Evolutionary conservation across 768 basidiomycete genomes (phyloP).

Genomic region (Lactarius deliciosus): DNA sequence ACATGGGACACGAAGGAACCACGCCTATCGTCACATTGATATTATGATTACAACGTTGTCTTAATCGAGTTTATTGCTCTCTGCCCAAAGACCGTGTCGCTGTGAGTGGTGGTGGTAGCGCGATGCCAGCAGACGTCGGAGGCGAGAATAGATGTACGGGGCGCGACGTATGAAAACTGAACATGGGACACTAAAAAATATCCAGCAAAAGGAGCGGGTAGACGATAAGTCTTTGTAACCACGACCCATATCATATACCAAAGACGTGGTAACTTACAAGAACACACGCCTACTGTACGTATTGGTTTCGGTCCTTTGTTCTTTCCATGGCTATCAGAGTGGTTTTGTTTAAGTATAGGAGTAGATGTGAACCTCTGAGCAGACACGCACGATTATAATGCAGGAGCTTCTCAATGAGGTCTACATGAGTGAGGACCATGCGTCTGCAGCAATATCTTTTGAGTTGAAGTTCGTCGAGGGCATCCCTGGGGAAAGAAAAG

Average conservation of each 20-base stretch:
- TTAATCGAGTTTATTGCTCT: conserved; percentile 3
- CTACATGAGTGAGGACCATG: conserved; percentile 97
- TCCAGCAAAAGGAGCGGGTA: not conserved
- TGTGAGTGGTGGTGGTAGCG: not conserved
- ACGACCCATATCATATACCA: not conserved
- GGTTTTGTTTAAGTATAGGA: not conserved
- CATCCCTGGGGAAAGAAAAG: conserved; percentile 55
- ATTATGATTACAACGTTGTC: not conserved
- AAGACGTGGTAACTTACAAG: conserved; percentile 4
- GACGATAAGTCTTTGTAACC: not conserved
- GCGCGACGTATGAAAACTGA: not conserved
- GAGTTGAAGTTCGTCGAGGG: conserved; percentile 83
- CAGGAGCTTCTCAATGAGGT: conserved; percentile 93
- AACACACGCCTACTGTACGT: conserved; percentile 7
- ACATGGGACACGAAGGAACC: not conserved
- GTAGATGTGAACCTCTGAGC: not conserved
- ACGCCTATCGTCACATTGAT: not conserved
- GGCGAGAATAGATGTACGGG: not conserved
- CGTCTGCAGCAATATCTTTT: conserved; percentile 95
- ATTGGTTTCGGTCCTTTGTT: conserved; percentile 30
- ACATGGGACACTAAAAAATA: not conserved
- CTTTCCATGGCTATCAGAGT: conserved; percentile 32
- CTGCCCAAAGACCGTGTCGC: not conserved
- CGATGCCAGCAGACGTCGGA: not conserved
- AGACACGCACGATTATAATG: conserved; percentile 85